Conservation (phyloP, 1,139 yeast species). For the Geotrichum histeridarum region DNA sequence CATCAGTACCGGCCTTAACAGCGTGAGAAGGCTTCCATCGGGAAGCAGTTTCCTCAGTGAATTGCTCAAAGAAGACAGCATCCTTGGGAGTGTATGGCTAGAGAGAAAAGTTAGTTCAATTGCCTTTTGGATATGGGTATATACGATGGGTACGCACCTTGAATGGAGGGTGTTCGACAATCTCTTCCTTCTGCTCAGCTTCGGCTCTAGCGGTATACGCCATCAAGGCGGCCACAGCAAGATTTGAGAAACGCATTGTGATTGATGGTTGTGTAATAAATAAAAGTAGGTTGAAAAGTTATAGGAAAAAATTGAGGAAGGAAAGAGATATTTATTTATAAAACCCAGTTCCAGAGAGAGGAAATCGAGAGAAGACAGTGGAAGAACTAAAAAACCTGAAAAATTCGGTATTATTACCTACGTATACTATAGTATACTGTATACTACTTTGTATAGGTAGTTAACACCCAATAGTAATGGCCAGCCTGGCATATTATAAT, state of each 20-base stretch:
- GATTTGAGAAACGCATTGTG: constrained; percentile 16
- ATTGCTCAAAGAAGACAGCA: constrained; percentile 66
- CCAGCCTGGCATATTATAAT: background rate
- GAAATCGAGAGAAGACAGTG: constrained; percentile 4
- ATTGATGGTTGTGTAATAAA: background rate
- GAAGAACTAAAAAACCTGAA: background rate
- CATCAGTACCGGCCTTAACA: constrained; percentile 44
- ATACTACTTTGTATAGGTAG: too few species aligned
- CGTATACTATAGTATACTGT: too few species aligned
- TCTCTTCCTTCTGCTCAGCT: constrained; percentile 4
- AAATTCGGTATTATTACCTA: too few species aligned
- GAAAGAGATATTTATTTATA: background rate
- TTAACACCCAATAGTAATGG: background rate
- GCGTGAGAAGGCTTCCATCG: constrained; percentile 65
- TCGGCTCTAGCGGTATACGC: constrained; percentile 16
- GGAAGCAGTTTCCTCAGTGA: constrained; percentile 44
- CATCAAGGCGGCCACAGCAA: constrained; percentile 14
- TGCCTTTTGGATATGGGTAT: background rate
- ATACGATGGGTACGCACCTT: constrained; percentile 6
- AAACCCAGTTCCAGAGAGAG: background rate
- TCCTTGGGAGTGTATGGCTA: constrained; percentile 21
- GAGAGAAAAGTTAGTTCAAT: constrained; percentile 8
- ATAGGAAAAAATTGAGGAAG: background rate
- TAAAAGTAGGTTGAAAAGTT: background rate
- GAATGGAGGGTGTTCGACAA: constrained; percentile 12